These are phyloP conservation scores for Nissolia schottii DNA, from an alignment of 306 rosid species.

Conservation along the genomic window DNA sequence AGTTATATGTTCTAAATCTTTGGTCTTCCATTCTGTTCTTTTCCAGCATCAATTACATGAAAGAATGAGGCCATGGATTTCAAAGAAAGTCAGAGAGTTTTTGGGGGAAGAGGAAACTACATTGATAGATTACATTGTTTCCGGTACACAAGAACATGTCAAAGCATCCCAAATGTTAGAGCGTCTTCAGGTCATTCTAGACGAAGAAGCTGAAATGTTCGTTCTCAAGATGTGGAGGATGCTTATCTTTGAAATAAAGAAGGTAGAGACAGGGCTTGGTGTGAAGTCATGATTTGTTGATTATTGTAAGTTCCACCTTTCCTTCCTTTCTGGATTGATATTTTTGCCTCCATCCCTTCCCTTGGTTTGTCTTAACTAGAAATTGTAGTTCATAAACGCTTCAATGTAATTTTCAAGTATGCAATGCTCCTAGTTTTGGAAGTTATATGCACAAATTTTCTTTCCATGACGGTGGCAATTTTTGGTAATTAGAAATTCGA, in stretches of 20 bases:
- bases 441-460: too few relatives aligned
- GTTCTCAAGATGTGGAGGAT: conserved; percentile 99
- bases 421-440: too few relatives aligned
- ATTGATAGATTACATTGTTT: conserved; percentile 88
- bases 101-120: conserved; percentile 95
- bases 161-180: conserved; percentile 93
- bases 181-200: conserved; percentile 85
- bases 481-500: too few relatives aligned
- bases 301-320: background rate
- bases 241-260: conserved; percentile 98
- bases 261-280: conserved; percentile 86
- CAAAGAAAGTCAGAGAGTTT: conserved; percentile 86
- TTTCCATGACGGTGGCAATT: too few relatives aligned
- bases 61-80: conserved; percentile 98
- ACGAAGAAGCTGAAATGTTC: conserved; percentile 99
- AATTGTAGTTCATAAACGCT: conserved; percentile 17
- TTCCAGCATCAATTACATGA: conserved; percentile 83
- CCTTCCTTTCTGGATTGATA: conserved; percentile 14
- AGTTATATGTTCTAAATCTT: background rate
- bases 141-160: conserved; percentile 88
- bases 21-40: background rate
- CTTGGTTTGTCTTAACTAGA: background rate
- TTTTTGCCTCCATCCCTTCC: conserved; percentile 8
- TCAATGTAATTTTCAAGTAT: conserved; percentile 2
- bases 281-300: conserved; percentile 36